phyloP scores from a whole-genome alignment of 2,329 filamentous ascomycete species.

The Fusarium illudens region DNA sequence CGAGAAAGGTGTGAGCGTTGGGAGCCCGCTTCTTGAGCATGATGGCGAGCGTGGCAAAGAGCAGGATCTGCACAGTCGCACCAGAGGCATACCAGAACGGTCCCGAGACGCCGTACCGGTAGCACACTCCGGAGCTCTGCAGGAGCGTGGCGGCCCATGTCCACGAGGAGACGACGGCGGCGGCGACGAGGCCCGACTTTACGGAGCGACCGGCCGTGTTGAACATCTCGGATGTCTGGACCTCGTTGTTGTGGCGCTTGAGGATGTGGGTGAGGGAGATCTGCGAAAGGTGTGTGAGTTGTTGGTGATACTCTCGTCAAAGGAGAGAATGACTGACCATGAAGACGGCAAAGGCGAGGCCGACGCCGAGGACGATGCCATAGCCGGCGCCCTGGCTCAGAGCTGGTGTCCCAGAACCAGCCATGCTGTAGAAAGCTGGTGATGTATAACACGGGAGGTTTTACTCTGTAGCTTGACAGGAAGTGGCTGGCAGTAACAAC shows the following conservation, averaged over 20 bases:
- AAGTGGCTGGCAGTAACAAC: background rate
- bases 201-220: slow-evolving; percentile 86
- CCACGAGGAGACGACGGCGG: slow-evolving; percentile 89
- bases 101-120: slow-evolving; percentile 74
- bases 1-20: slow-evolving; percentile 84
- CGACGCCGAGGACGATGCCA: slow-evolving; percentile 78
- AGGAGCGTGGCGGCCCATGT: slow-evolving; percentile 88
- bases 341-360: slow-evolving; percentile 75
- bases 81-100: slow-evolving; percentile 68
- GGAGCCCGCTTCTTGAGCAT: slow-evolving; percentile 86
- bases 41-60: slow-evolving; percentile 90
- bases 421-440: background rate
- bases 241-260: slow-evolving; percentile 68
- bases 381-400: slow-evolving; percentile 73
- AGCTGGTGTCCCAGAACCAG: slow-evolving; percentile 34
- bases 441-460: background rate
- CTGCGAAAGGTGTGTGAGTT: slow-evolving; percentile 21
- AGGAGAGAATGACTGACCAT: slow-evolving; percentile 58
- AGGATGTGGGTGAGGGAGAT: slow-evolving; percentile 76
- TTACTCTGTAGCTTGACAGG: background rate
- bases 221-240: slow-evolving; percentile 93
- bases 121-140: slow-evolving; percentile 80
- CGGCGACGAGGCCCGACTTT: slow-evolving; percentile 86
- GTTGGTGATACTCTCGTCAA: background rate
- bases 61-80: slow-evolving; percentile 86